Conservation (phyloP, 192 early-diverging fungal genomes). For the Allomyces arbusculus region DNA sequence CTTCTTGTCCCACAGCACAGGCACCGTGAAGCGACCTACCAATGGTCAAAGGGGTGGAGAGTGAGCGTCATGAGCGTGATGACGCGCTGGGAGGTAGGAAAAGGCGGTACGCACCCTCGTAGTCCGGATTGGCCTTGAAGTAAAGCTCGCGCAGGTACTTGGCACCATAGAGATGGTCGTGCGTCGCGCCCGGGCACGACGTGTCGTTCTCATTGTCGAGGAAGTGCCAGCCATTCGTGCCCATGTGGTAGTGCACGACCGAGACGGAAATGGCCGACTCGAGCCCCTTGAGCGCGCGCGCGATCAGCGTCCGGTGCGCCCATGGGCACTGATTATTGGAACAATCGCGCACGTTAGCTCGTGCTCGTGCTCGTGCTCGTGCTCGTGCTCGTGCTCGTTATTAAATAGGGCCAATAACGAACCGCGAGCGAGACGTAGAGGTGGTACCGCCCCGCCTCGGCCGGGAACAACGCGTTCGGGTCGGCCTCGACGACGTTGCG, state of each 20-base stretch:
- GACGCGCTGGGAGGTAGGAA: background rate
- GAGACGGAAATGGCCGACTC: conserved; percentile 61
- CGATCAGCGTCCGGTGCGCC: conserved; percentile 77
- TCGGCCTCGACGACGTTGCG: conserved; percentile 31
- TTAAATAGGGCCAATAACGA: background rate
- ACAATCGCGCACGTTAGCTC: too few relatives aligned
- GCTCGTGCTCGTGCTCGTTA: too few relatives aligned
- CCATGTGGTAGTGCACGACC: conserved; percentile 69
- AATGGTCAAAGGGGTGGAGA: too few relatives aligned
- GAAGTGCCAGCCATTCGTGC: conserved; percentile 56
- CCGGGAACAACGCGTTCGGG: conserved; percentile 39
- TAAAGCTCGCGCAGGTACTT: conserved; percentile 71
- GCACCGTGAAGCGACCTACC: conserved; percentile 60
- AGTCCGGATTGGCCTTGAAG: conserved; percentile 69
- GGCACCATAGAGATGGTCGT: conserved; percentile 52
- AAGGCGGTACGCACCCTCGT: conserved; percentile 22
- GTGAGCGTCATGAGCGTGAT: conserved; percentile 1
- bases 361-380: too few relatives aligned
- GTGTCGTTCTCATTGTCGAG: conserved; percentile 47
- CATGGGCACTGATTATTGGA: conserved; percentile 14
- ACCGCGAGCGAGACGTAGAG: conserved; percentile 43
- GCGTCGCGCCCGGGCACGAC: conserved; percentile 40
- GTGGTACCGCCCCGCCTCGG: conserved; percentile 65
- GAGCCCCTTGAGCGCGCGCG: conserved; percentile 76
- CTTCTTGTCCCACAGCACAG: conserved; percentile 94